Base-by-base conservation (phyloP, 495 filamentous ascomycete species). In the Aspergillus mulundensis region DNA sequence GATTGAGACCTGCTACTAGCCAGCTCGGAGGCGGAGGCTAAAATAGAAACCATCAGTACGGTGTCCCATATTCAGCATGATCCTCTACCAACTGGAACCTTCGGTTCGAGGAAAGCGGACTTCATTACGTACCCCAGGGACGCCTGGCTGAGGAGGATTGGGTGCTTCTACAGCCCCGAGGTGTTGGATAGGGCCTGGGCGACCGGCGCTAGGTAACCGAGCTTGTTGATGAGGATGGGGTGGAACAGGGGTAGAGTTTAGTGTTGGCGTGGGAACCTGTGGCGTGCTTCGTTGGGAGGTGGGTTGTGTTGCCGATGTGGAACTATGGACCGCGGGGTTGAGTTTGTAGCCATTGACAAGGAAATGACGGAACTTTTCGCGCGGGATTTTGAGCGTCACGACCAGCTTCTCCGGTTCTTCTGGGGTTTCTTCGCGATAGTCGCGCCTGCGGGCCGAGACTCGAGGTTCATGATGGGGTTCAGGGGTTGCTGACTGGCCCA, bases 401-500 rank as follows among this genome's bases (percentile, higher is more conserved):
- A 92, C 73, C 55, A 88, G 67, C 34, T 80, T 82, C 0, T 78
- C 76, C 7, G 77, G 64, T 47, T 84, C 84, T 53, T 89, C 86
- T 44, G 84, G 73, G 50, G 84, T 91, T 56, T 91, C 88, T 69
- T 92, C 90, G 54, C 87, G 79, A 38, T 74, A 78, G 55, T 77
- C 75, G 54, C 81, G 83, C 62, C 85, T 79, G 53, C 87, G 76
- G 20, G 82, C 77, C 14, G 81, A 82, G 24, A 81, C 87, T 59
- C 87, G 73, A 1, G 86, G 85, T 64, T 91, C 90, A 68, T 89
- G 83, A 21, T 86, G 70, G 24, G 83, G 75, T 68, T 97, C 94
- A 1, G 95, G 94, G 0, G 94, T 97, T 62, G 90, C 88, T 14
- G 92, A 97, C 38, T 94, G 85, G 24, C 86, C 90, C 30, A 95